Percentiles rank a stretch among this genome's conserved stretches.
Evolutionary conservation across 164 flowering plant genomes (phyloP).

Genomic region (Aristolochia contorta): DNA sequence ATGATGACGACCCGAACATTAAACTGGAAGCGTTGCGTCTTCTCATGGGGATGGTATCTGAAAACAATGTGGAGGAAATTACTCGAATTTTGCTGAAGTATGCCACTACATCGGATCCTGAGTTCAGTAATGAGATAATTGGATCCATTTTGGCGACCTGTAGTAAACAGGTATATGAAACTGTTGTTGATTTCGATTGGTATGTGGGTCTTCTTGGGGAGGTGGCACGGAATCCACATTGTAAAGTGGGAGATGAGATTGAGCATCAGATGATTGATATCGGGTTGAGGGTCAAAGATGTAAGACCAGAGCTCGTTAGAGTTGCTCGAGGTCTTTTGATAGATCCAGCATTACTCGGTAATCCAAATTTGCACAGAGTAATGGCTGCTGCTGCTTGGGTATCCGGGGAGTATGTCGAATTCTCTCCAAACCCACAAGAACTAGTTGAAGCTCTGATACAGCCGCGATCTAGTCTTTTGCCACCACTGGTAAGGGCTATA

Average conservation of each 20-base stretch:
- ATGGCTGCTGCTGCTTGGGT: constrained; percentile 92
- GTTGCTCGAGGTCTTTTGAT: constrained; percentile 70
- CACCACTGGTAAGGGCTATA: constrained; percentile 60
- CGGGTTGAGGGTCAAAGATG: constrained; percentile 84
- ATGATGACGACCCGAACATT: constrained; percentile 70
- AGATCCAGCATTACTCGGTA: constrained; percentile 93
- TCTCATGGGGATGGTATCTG: constrained; percentile 77
- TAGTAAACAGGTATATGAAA: constrained; percentile 57
- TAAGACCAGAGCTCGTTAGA: constrained; percentile 63
- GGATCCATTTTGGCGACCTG: constrained; percentile 61
- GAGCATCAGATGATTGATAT: constrained; percentile 84
- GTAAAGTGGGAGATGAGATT: constrained; percentile 74
- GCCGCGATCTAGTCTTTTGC: constrained; percentile 78
- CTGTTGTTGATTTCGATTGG: constrained; percentile 84
- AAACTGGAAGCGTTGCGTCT: constrained; percentile 60
- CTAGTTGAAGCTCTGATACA: constrained; percentile 77
- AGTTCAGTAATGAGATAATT: constrained; percentile 79
- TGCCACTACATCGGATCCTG: constrained; percentile 85
- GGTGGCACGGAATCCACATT: constrained; percentile 73
- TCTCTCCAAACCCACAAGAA: constrained; percentile 63
- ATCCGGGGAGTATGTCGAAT: constrained; percentile 79
- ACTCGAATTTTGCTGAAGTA: constrained; percentile 57
- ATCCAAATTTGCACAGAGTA: constrained; percentile 52
- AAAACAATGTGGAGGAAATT: constrained; percentile 63
- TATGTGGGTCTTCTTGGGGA: constrained; percentile 91